Conservation (phyloP, 768 basidiomycete genomes). For the Tephrocybe sp. region DNA sequence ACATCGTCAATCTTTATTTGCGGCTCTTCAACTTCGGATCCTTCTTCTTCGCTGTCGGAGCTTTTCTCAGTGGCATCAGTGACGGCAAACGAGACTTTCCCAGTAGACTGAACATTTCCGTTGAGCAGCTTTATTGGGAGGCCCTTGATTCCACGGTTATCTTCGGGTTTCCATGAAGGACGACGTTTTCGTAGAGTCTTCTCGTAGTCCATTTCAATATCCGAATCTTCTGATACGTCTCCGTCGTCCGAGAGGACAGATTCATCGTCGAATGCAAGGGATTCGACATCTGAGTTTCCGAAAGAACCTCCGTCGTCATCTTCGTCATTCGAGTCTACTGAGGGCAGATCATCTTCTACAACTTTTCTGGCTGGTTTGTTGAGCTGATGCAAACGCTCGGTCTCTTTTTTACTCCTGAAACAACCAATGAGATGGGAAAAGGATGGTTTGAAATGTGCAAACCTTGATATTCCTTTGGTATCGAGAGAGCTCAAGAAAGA, state of each 20-base stretch:
- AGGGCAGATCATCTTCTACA: conserved; percentile 54
- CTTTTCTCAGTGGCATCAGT: conserved; percentile 17
- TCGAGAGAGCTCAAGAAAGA: conserved; percentile 74
- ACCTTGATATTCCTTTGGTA: conserved; percentile 79
- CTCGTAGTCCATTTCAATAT: conserved; percentile 78
- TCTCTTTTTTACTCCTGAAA: conserved; percentile 82
- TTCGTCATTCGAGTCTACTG: conserved; percentile 64
- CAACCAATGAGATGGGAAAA: not conserved
- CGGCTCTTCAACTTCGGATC: conserved; percentile 28
- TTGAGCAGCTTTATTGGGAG: conserved; percentile 86
- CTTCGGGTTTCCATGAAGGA: conserved; percentile 41
- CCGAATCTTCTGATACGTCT: conserved; percentile 37
- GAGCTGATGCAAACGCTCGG: conserved; percentile 63
- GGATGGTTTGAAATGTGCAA: conserved; percentile 18
- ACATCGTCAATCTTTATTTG: conserved; percentile 57
- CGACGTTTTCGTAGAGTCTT: conserved; percentile 50
- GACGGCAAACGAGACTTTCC: conserved; percentile 23
- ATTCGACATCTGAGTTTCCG: conserved; percentile 28
- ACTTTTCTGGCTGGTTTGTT: conserved; percentile 51
- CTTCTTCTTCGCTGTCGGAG: conserved; percentile 18
- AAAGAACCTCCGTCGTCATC: conserved; percentile 41
- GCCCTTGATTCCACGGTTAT: conserved; percentile 51
- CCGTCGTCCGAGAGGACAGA: conserved; percentile 18
- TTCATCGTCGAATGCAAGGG: conserved; percentile 25
- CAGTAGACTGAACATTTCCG: conserved; percentile 69